Base-by-base conservation (phyloP, 495 filamentous ascomycete genomes). In the Tuber umbilicatum region DNA sequence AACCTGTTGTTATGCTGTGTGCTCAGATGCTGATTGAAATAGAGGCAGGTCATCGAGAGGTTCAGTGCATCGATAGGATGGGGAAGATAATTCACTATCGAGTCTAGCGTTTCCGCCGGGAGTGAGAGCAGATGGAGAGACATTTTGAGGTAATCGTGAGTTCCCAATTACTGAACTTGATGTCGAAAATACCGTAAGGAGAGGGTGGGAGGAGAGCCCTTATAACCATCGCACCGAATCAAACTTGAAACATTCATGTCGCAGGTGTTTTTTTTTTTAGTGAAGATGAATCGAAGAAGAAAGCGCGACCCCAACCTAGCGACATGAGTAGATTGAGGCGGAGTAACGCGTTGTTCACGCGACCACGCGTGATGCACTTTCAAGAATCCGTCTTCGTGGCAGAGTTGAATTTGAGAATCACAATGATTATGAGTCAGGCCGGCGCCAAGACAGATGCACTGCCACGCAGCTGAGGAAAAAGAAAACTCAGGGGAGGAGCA, bases 101-200 rank as follows among this genome's bases (percentile, higher is more conserved):
- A 64, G 55, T 64, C 55, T 16, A 64, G 55, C 55, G 55, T 64
- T 14, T 64, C 55, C 55, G 55, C 55, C 55, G 55, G 55, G 14
- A 64, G 55, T 64, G 55, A 64, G 55, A 64, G 27, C 27, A 64
- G 7, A 64, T 64, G 55, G 14, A 35, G 31, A 64, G 55, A 35
- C 55, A 64, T 64, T 64, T 35, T 35, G 55, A 2, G 55, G 55
- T 35, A 35, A 64, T 64, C 4, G 55, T 1, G 27, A 64, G n/a
- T 60, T 60, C 50, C 10, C 9, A 17, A 50, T 50, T 7, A 50
- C 43, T 27, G 50, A 55, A 55, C 47, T n/a, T 12, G 23, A 27
- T 60, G 5, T 35, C 55, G 27, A 64, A 64, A 14, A 14, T 64
- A 31, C n/a, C 47, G 50, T 14, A 2, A 35, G 0, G 55, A 14